Evolutionary conservation across 2,329 filamentous ascomycete species (phyloP), one percentile per base, ranked within the genome.

Genomic region (Paraphoma chrysanthemicola): DNA sequence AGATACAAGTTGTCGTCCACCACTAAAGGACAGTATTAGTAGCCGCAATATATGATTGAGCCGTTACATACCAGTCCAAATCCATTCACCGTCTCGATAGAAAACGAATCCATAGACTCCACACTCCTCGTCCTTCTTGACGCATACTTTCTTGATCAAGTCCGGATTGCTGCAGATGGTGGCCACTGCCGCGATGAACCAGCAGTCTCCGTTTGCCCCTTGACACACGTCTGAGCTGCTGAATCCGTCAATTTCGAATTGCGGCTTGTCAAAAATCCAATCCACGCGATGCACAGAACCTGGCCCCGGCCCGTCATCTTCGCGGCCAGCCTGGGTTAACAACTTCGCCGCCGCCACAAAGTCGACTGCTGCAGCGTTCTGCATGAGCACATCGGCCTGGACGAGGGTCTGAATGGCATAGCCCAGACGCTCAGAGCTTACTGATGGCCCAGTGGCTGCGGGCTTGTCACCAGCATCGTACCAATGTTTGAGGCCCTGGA

Each of bases 1-100:
- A 96, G 84, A 72, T 91, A 96, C 0, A 97, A 83, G 75, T 96
- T 95, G 75, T 97, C 93, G 69, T 97, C 93, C 51, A 97, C 86
- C 48, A 97, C 33, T 36, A 6, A 10, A 4, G 10, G 3, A 10
- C 33, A 36, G 2, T 10, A 14, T 36, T 10, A 36, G 33, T 36
- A 10, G 33, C 14, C 7, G 33, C 3, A 10, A 10, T 14, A 7
- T 10, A 36, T 10, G 33, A 3, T 10, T 14, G 14, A 10, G 33
- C 9, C 9, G 10, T 7, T 3, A 36, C 33, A 10, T 36, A 36
- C 33, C 93, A 45, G 90, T 93, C 71, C 92, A 92, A 55, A 94
- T 90, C 93, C 92, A 97, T 47, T 78, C 74, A 36, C 77, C 77
- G 44, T 79, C 77, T 50, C 91, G 84, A 74, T 90, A 86, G 69